Conservation (phyloP, 73 alveolate species). For the Blepharisma stoltei region DNA sequence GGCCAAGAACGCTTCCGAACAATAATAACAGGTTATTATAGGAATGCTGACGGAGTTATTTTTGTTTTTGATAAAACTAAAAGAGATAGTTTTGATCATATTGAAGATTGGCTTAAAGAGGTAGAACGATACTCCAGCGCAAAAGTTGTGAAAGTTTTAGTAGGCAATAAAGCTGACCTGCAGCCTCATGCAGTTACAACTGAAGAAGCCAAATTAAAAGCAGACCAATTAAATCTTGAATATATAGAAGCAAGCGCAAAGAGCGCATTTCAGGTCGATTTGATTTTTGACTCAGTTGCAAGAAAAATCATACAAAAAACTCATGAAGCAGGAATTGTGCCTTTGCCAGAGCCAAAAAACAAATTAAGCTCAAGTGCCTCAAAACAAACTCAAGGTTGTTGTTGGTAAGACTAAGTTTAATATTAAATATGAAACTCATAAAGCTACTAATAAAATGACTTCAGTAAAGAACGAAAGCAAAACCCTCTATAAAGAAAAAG, state of each 20-base stretch:
- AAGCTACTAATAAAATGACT: too few relatives aligned
- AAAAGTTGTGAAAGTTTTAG: slow-evolving; percentile 37
- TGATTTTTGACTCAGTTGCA: slow-evolving; percentile 48
- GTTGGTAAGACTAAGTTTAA: too few relatives aligned
- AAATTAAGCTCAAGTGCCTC: too few relatives aligned
- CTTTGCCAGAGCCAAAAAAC: not conserved
- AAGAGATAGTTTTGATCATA: slow-evolving; percentile 42
- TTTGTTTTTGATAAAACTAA: slow-evolving; percentile 45
- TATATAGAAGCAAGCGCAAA: slow-evolving; percentile 83
- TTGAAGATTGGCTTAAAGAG: slow-evolving; percentile 41
- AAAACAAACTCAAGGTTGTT: too few relatives aligned
- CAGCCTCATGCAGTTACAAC: slow-evolving; percentile 42
- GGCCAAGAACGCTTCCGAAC: slow-evolving; percentile 81
- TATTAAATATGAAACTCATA: too few relatives aligned
- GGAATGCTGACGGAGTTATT: slow-evolving; percentile 46
- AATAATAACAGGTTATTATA: slow-evolving; percentile 63
- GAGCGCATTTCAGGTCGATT: slow-evolving; percentile 63
- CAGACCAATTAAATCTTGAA: slow-evolving; percentile 55
- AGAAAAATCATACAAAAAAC: slow-evolving; percentile 34
- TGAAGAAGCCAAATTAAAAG: slow-evolving; percentile 77
- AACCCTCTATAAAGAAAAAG: too few relatives aligned
- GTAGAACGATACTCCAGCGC: slow-evolving; percentile 33
- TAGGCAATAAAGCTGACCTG: slow-evolving; percentile 51
- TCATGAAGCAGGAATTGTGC: not conserved
- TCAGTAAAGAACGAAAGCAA: too few relatives aligned